Conservation (phyloP, 2,329 filamentous ascomycete genomes). For the Colletotrichum sojae region DNA sequence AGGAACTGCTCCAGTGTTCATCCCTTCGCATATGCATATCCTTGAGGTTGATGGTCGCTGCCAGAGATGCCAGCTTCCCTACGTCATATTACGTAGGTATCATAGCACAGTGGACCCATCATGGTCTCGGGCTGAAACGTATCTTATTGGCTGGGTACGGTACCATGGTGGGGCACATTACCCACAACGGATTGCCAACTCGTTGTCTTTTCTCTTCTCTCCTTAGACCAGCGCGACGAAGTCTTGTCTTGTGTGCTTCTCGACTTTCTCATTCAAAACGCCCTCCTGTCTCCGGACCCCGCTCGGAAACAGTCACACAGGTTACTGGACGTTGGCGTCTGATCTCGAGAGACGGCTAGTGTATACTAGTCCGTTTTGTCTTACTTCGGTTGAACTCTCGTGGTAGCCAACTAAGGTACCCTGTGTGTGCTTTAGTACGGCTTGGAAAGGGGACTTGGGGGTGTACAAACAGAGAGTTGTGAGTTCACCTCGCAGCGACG, state of each 20-base stretch:
- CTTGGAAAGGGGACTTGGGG: background rate
- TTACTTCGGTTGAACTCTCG: background rate
- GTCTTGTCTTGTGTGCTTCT: background rate
- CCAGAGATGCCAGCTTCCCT: too few species aligned
- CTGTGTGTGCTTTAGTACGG: background rate
- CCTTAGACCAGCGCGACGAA: background rate
- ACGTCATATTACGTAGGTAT: too few species aligned
- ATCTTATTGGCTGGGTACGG: background rate
- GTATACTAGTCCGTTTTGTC: background rate
- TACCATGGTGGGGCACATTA: background rate
- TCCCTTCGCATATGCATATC: too few species aligned
- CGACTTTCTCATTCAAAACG: background rate
- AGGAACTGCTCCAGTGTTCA: too few species aligned
- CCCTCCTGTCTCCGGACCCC: background rate
- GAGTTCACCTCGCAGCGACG: background rate
- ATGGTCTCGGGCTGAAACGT: background rate
- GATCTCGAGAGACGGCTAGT: background rate
- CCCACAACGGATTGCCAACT: background rate
- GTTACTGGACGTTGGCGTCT: background rate
- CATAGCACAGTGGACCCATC: too few species aligned
- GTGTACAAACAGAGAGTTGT: background rate
- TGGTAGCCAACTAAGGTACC: background rate
- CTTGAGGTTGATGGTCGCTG: too few species aligned
- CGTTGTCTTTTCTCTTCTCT: background rate
- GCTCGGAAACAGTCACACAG: background rate